A percentile compares a stretch with the other conserved stretches of the same genome.
phyloP scores from a whole-genome alignment of 768 basidiomycete species.

The Amylocystis lapponica region DNA sequence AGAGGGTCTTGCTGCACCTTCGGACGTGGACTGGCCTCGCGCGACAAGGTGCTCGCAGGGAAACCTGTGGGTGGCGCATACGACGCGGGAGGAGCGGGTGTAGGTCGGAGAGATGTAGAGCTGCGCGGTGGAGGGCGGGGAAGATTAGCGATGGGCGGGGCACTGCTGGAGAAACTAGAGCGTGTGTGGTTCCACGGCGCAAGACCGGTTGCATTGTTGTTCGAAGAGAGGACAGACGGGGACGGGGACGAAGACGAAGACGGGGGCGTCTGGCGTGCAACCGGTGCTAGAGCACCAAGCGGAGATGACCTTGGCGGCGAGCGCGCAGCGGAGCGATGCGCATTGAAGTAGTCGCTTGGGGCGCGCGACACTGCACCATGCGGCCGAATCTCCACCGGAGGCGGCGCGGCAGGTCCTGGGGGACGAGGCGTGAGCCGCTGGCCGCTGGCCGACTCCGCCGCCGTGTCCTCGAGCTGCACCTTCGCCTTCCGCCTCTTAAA shows the following conservation, averaged over 20 bases:
- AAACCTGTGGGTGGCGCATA: constrained; percentile 1
- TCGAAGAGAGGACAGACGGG: constrained; percentile 9
- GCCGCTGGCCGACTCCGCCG: constrained; percentile 7
- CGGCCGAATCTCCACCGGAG: constrained; percentile 12
- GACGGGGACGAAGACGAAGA: constrained; percentile 11
- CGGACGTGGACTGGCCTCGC: constrained; percentile 16
- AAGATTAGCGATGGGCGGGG: constrained; percentile 41
- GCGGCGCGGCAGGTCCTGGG: constrained; percentile 17
- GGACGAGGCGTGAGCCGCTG: constrained; percentile 11
- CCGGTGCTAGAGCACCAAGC: constrained; percentile 4
- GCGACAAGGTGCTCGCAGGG: constrained; percentile 6
- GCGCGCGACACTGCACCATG: constrained; percentile 2
- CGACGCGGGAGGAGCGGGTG: constrained; percentile 3
- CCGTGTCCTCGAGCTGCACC: constrained; percentile 19
- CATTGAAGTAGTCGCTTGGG: constrained; percentile 15
- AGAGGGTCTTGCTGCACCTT: constrained; percentile 20
- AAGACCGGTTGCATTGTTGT: constrained; percentile 16
- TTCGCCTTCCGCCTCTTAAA: constrained; percentile 29
- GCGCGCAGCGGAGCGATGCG: constrained; percentile 13
- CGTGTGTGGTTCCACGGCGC: constrained; percentile 57
- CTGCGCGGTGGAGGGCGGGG: constrained; percentile 41
- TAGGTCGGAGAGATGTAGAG: constrained; percentile 6
- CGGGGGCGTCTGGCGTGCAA: constrained; percentile 13
- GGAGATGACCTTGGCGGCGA: constrained; percentile 11
- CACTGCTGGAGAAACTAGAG: constrained; percentile 37